Base-by-base conservation (phyloP, 2,329 filamentous ascomycete genomes). In the Clarireedia homoeocarpa region DNA sequence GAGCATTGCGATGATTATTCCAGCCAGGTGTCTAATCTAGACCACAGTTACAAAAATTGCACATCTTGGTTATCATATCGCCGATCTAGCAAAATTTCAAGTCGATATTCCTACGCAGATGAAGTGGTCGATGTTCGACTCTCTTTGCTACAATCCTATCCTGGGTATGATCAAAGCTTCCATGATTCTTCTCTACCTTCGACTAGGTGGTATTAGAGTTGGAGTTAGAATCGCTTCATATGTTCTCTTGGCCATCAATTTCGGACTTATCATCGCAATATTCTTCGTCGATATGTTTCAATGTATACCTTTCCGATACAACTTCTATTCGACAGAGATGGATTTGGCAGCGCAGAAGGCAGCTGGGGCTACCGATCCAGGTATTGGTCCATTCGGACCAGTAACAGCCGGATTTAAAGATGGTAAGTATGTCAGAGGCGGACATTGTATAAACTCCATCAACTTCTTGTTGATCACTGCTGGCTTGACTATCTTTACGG, bases 141-240 rank as follows among this genome's bases (percentile, higher is more conserved):
- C 51, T n/a, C 42, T 53, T 26, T 53, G 51, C 6, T 77, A 77
- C 66, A 76, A 75, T 48, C 74, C 75, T 0, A 74, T 77, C 45
- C 62, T 77, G 4, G 72, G 72, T 3, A 67, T 77, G 14, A 70
- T 76, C 59, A 77, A 77, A 64, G 69, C 71, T 5, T 77, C 75
- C 0, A 67, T 76, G 42, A 68, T 77, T 6, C 59, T 77, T 30
- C 74, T 76, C 54, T 69, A 75, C 24, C 68, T 75, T 23, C 73
- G 73, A 0, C 68, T 77, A 2, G 71, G 71, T 57, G 63, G 71
- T 38, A 64, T 72, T 10, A 63, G 59, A 10, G 17, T 7, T 14
- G 40, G 39, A 17, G 52, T 58, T 14, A 54, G 58, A 44, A 39
- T 38, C 9, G 57, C 57, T 20, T 45, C 42, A 12, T 55, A 48